phyloP scores from a whole-genome alignment of 495 filamentous ascomycete species.

The Parachaetomium inaequale region DNA sequence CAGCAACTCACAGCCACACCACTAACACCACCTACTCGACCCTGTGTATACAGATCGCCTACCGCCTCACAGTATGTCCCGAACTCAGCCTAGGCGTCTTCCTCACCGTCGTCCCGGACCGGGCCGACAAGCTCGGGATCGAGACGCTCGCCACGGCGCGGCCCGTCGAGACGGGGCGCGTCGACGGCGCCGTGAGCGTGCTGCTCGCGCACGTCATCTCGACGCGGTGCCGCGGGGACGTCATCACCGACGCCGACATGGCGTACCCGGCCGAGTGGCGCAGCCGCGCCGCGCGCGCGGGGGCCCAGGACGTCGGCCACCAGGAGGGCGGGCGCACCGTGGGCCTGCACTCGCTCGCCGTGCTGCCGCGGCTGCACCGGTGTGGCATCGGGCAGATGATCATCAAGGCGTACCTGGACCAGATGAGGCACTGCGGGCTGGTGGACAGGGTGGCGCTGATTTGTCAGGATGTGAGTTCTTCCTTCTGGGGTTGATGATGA shows the following conservation, averaged over 20 bases:
- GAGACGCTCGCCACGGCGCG: constrained; percentile 47
- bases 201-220: constrained; percentile 82
- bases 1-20: neutral
- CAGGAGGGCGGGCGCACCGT: constrained; percentile 70
- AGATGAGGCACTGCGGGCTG: constrained; percentile 56
- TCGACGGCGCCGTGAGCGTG: constrained; percentile 50
- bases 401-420: constrained; percentile 70
- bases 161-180: constrained; percentile 46
- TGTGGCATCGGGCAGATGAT: constrained; percentile 72
- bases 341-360: constrained; percentile 76
- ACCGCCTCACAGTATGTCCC: constrained; percentile 74
- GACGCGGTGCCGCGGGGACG: constrained; percentile 57
- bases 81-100: constrained; percentile 80
- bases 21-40: neutral
- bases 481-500: neutral
- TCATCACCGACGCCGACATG: constrained; percentile 78
- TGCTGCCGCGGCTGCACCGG: constrained; percentile 70
- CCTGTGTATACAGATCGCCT: constrained; percentile 58
- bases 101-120: constrained; percentile 52
- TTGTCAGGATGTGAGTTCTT: constrained; percentile 59
- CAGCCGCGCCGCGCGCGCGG: constrained; percentile 27
- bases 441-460: constrained; percentile 74
- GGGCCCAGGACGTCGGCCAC: constrained; percentile 48
- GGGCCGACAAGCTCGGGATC: constrained; percentile 43
- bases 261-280: constrained; percentile 63